Conservation (phyloP, 1,139 yeast species). For the Wickerhamiella pararugosa region DNA sequence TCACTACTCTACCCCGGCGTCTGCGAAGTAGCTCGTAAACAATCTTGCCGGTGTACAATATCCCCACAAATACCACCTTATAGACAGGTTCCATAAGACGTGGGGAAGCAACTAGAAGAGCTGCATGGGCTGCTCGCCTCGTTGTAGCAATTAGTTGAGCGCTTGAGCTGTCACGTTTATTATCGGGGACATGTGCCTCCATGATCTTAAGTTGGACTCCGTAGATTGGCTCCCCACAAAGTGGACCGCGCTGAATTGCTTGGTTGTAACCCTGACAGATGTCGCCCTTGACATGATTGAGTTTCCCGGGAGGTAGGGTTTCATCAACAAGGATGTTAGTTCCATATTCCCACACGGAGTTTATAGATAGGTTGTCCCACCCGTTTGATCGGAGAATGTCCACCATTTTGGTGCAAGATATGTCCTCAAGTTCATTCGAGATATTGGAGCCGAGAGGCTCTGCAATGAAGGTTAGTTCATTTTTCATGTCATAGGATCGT, state of each 20-base stretch:
- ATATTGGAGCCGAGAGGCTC: slow-evolving; percentile 55
- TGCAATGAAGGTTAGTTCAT: slow-evolving; percentile 55
- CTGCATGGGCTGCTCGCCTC: slow-evolving; percentile 73
- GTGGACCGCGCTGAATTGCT: slow-evolving; percentile 78
- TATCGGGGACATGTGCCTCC: slow-evolving; percentile 40
- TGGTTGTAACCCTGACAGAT: slow-evolving; percentile 69
- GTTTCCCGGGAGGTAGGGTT: slow-evolving; percentile 38
- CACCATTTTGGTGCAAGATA: slow-evolving; percentile 31
- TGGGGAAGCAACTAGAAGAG: slow-evolving; percentile 67
- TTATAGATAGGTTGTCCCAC: slow-evolving; percentile 76
- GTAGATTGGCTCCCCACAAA: slow-evolving; percentile 71
- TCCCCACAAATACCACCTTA: slow-evolving; percentile 43
- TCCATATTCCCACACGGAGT: slow-evolving; percentile 58
- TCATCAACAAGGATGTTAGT: slow-evolving; percentile 62
- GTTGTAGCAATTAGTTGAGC: slow-evolving; percentile 76
- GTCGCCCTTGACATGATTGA: slow-evolving; percentile 31
- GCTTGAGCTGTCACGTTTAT: slow-evolving; percentile 36
- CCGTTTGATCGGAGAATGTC: slow-evolving; percentile 42
- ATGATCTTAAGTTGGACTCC: slow-evolving; percentile 59
- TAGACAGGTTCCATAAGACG: slow-evolving; percentile 72
- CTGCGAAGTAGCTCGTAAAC: slow-evolving; percentile 39
- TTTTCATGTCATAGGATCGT: slow-evolving; percentile 39
- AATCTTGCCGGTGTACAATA: slow-evolving; percentile 32
- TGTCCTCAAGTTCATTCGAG: slow-evolving; percentile 39
- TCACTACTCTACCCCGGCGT: slow-evolving; percentile 53